A percentile compares a stretch with the other conserved stretches of the same genome.
Evolutionary conservation across 306 rosid species (phyloP).

Genomic region (Neltuma alba): DNA sequence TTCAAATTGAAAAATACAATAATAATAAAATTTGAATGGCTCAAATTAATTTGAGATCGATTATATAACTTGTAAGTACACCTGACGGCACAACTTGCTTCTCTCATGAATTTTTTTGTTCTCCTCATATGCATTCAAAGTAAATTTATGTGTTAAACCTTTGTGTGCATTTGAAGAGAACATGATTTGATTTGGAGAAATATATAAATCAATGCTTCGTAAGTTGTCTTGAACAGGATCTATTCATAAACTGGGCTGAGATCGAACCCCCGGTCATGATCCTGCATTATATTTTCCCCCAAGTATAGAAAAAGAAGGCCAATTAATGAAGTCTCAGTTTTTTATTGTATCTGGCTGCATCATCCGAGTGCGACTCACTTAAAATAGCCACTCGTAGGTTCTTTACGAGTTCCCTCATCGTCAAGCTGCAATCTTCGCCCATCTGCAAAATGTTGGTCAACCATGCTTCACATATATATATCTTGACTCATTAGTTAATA

Average conservation of each 20-base stretch:
- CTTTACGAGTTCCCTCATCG: constrained; percentile 50
- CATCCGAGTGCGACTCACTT: constrained; percentile 12
- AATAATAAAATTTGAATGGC: not conserved
- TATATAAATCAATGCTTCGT: too few species aligned
- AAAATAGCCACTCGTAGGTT: constrained; percentile 49
- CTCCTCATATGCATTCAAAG: too few species aligned
- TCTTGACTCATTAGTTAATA: too few species aligned
- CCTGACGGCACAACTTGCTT: too few species aligned
- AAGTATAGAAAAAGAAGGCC: not conserved
- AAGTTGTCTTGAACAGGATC: too few species aligned
- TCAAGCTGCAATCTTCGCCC: constrained; percentile 58
- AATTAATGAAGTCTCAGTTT: not conserved
- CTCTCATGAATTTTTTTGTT: too few species aligned
- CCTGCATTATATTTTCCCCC: not conserved
- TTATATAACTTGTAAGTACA: too few species aligned
- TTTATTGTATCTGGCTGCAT: not conserved
- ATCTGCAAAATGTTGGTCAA: constrained; percentile 41
- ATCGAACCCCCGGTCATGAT: too few species aligned
- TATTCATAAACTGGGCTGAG: not conserved
- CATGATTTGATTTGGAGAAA: too few species aligned
- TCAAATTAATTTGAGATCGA: not conserved
- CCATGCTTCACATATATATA: too few species aligned
- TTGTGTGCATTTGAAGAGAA: too few species aligned
- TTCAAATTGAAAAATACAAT: not conserved
- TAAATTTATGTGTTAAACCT: too few species aligned